Evolutionary conservation across 495 filamentous ascomycete genomes (phyloP).

Genomic region (Hypoxylon fragiforme): DNA sequence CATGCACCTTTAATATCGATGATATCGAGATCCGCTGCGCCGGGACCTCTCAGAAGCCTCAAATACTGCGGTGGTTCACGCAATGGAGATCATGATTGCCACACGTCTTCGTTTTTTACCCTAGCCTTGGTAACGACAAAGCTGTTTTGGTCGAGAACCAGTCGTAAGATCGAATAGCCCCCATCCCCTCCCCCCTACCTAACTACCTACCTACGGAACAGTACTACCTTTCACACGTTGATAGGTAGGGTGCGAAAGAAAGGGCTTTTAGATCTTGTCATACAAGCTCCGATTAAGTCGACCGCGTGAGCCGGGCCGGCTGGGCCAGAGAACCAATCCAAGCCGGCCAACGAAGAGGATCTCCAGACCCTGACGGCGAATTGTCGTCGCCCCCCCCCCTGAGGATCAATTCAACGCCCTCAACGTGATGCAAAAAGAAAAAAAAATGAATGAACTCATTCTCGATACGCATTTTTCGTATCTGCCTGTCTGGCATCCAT

Average conservation of each 20-base stretch:
- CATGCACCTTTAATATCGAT: constrained; percentile 30
- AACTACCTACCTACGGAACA: no score
- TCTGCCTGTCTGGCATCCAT: no score
- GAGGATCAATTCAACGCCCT: constrained; percentile 30
- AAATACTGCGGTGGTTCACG: constrained; percentile 12
- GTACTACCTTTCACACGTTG: no score
- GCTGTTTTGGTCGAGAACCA: no score
- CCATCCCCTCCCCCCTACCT: no score
- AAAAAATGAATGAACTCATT: constrained; percentile 28
- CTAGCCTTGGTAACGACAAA: no score
- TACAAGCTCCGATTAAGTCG: constrained; percentile 17
- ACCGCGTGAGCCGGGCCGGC: constrained; percentile 28
- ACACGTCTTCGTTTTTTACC: neutral
- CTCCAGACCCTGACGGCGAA: constrained; percentile 26
- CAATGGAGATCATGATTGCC: constrained; percentile 21
- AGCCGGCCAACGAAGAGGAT: constrained; percentile 30
- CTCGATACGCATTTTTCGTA: constrained; percentile 19
- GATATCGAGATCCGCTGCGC: constrained; percentile 32
- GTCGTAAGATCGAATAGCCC: no score
- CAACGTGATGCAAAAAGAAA: no score
- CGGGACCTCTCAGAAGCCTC: constrained; percentile 29
- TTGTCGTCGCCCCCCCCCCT: constrained; percentile 34
- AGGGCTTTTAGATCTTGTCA: constrained; percentile 32
- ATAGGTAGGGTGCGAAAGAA: no score
- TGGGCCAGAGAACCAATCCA: constrained; percentile 32